These are phyloP conservation scores for Pilatotrama ljubarskyi DNA, from an alignment of 768 basidiomycete genomes.

Conservation along the genomic window DNA sequence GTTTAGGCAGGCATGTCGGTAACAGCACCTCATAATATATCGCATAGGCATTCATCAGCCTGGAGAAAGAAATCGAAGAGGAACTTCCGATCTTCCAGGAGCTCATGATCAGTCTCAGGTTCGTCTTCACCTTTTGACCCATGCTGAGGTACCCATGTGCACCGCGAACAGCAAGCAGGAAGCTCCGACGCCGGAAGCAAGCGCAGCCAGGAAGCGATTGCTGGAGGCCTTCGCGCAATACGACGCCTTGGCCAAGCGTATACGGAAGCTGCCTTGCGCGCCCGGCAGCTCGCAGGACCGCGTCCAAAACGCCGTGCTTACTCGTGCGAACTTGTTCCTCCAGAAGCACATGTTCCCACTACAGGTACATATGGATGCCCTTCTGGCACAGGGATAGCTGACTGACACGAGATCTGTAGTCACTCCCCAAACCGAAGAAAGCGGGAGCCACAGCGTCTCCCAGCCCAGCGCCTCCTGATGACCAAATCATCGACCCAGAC, in stretches of 20 bases:
- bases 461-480: slow-evolving; percentile 23
- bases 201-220: slow-evolving; percentile 73
- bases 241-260: slow-evolving; percentile 84
- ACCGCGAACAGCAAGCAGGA: slow-evolving; percentile 37
- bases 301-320: slow-evolving; percentile 79
- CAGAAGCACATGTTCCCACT: slow-evolving; percentile 90
- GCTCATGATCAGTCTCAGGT: slow-evolving; percentile 72
- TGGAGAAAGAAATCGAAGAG: slow-evolving; percentile 92
- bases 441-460: slow-evolving; percentile 13
- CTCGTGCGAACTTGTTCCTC: slow-evolving; percentile 76
- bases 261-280: slow-evolving; percentile 68
- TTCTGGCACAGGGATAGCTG: background rate
- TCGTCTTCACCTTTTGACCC: background rate
- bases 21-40: background rate
- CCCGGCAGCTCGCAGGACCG: slow-evolving; percentile 76
- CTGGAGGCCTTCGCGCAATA: slow-evolving; percentile 87
- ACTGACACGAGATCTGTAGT: slow-evolving; percentile 27
- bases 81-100: slow-evolving; percentile 88
- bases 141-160: slow-evolving; percentile 31
- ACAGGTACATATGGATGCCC: slow-evolving; percentile 45
- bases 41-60: slow-evolving; percentile 58
- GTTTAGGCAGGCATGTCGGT: slow-evolving; percentile 1
- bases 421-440: slow-evolving; percentile 51
- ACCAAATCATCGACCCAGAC: slow-evolving; percentile 53
- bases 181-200: slow-evolving; percentile 67